Conservation (phyloP, 495 filamentous ascomycete genomes). For the Penicillium chermesinum region DNA sequence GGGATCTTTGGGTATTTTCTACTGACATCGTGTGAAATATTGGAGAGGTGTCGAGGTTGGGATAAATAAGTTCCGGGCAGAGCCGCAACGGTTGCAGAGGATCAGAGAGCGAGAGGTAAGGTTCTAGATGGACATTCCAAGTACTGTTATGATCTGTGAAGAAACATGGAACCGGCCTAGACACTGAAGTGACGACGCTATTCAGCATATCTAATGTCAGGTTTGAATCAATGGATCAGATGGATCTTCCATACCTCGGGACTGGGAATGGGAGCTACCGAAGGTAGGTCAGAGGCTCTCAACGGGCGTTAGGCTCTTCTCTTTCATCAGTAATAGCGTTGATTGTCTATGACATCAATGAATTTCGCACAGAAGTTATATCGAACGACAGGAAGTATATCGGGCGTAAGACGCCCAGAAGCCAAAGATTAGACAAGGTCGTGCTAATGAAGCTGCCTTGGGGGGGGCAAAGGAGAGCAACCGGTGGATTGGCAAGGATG, state of each 20-base stretch:
- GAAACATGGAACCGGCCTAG: not conserved
- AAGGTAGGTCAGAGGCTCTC: not conserved
- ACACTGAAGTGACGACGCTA: not conserved
- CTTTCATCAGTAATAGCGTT: too few species aligned
- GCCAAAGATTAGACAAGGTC: not conserved
- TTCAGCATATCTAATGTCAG: not conserved
- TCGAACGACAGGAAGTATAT: too few species aligned
- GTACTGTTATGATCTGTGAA: not conserved
- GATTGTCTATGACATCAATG: too few species aligned
- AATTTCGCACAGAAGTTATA: too few species aligned
- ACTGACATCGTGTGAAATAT: conserved; percentile 43
- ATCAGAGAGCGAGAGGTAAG: too few species aligned
- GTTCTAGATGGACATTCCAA: not conserved
- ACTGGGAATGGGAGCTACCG: not conserved
- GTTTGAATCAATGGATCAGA: not conserved
- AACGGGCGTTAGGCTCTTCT: not conserved
- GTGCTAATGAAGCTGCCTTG: not conserved
- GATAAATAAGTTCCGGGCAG: conserved; percentile 38
- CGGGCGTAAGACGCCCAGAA: not conserved
- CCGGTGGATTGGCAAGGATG: too few species aligned
- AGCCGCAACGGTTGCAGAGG: not conserved
- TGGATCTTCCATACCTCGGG: not conserved
- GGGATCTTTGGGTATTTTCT: conserved; percentile 41
- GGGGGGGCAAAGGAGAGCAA: too few species aligned
- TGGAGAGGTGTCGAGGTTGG: conserved; percentile 40